A percentile compares a stretch with the other conserved stretches of the same genome.
Conservation (phyloP, 495 filamentous ascomycete genomes). For the Penicillium lividum region DNA sequence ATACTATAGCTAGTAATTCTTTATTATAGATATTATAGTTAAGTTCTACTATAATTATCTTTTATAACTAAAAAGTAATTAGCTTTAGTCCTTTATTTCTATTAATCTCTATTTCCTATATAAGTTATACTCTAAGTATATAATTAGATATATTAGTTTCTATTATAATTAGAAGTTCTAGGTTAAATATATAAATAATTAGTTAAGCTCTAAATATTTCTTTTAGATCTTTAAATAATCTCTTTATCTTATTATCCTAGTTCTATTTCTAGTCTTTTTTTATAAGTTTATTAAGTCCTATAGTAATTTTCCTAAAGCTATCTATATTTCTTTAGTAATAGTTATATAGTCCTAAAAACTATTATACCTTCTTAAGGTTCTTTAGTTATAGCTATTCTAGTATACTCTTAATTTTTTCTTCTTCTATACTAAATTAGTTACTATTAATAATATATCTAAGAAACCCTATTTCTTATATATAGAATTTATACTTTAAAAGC, state of each 20-base stretch:
- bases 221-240: slow-evolving; percentile 17
- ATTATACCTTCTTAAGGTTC: slow-evolving; percentile 14
- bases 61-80: neutral
- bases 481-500: slow-evolving; percentile 7
- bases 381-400: slow-evolving; percentile 7
- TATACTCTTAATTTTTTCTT: slow-evolving; percentile 16
- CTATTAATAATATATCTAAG: slow-evolving; percentile 13
- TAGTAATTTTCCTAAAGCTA: slow-evolving; percentile 7
- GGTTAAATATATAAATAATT: slow-evolving; percentile 11
- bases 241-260: slow-evolving; percentile 5
- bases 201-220: neutral
- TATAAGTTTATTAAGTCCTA: slow-evolving; percentile 6
- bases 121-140: slow-evolving; percentile 12
- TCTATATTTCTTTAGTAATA: slow-evolving; percentile 20
- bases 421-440: slow-evolving; percentile 14
- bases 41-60: slow-evolving; percentile 16
- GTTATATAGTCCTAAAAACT: slow-evolving; percentile 14
- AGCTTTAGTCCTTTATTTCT: neutral
- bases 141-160: slow-evolving; percentile 20
- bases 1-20: slow-evolving; percentile 29
- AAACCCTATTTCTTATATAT: slow-evolving; percentile 12
- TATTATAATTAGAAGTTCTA: slow-evolving; percentile 8
- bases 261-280: slow-evolving; percentile 14
- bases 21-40: slow-evolving; percentile 39
- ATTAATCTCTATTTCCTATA: neutral